Evolutionary conservation across 768 basidiomycete species (phyloP), one percentile per base, ranked within the genome.

Genomic region (Boletus sensibilis): DNA sequence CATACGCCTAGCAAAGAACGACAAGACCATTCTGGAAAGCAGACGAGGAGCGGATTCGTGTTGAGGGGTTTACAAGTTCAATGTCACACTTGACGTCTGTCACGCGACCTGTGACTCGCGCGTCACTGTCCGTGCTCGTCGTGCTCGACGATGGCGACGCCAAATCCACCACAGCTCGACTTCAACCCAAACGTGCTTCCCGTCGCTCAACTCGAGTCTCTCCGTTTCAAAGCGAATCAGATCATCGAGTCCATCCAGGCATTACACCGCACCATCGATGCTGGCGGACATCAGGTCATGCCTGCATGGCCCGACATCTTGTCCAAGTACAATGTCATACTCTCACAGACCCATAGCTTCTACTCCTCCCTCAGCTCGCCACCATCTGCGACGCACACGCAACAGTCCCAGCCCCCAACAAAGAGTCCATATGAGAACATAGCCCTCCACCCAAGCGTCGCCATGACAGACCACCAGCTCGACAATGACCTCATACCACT

Each of bases 241-340:
- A 89, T 92, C 35, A 83, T 90, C 43, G 90, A 92, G 49, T 88
- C 88, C 8, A 86, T 92, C 23, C 76, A 84, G 54, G 75, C 76
- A 0, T 75, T 92, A 10, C 85, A 85, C 53, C 76, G 81, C 50
- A 86, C 82, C 8, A 76, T 92, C 61, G 85, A 89, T 51, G 76
- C 75, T 8, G 80, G 80, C 13, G 77, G 82, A 37, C 79, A 77
- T 42, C 74, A 73, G 37, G 76, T 67, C n/a, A 90, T 92, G 84
- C 85, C 87, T 3, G 72, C 88, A 9, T 93, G 92, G 92, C 92
- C 91, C 3, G 91, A 93, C 65, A 83, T 94, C 52, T 78, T 93
- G 52, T 85, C 87, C 14, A 92, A 92, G 76, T 93, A 92, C 81
- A 92, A 86, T 62, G 80, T 90, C 59, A 79, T 94, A 27, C 80